These are phyloP conservation scores for Penicillium simplicissimum DNA, from an alignment of 495 filamentous ascomycete species.

Conservation along the genomic window DNA sequence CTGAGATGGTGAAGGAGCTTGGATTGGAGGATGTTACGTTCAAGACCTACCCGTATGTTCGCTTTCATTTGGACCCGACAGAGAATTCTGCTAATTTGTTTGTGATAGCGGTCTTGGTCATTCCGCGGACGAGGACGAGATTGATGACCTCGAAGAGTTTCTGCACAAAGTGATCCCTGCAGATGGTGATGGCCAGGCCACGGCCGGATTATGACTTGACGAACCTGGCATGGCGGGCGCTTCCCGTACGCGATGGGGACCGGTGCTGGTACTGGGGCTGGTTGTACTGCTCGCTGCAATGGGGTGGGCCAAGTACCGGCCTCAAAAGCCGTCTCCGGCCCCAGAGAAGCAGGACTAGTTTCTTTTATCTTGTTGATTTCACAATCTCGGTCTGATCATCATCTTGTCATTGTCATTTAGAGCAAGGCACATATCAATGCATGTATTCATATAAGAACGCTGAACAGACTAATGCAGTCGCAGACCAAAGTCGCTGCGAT, in stretches of 20 bases:
- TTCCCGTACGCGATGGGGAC: slow-evolving; percentile 17
- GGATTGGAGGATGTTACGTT: slow-evolving; percentile 71
- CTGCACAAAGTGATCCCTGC: slow-evolving; percentile 62
- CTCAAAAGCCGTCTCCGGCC: neutral
- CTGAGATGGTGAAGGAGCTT: slow-evolving; percentile 59
- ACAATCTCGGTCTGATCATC: neutral
- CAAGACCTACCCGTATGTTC: slow-evolving; percentile 69
- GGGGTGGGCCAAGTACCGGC: slow-evolving; percentile 21
- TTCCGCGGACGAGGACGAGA: slow-evolving; percentile 74
- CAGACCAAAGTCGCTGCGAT: slow-evolving; percentile 1
- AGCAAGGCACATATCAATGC: slow-evolving; percentile 7
- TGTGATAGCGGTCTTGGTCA: slow-evolving; percentile 63
- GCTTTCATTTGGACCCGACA: neutral
- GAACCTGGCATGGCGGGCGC: slow-evolving; percentile 1
- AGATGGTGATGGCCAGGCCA: slow-evolving; percentile 54
- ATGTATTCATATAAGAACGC: slow-evolving; percentile 1
- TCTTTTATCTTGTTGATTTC: neutral
- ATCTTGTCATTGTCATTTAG: neutral
- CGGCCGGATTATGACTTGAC: slow-evolving; percentile 53
- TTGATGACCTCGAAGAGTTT: slow-evolving; percentile 81
- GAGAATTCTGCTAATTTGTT: neutral
- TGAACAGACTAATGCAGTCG: slow-evolving; percentile 9
- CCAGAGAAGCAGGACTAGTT: slow-evolving; percentile 10
- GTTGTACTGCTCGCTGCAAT: slow-evolving; percentile 55
- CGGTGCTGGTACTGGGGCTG: slow-evolving; percentile 39